These are phyloP conservation scores for Macrocybe gigantea DNA, from an alignment of 768 basidiomycete species.

Conservation along the genomic window DNA sequence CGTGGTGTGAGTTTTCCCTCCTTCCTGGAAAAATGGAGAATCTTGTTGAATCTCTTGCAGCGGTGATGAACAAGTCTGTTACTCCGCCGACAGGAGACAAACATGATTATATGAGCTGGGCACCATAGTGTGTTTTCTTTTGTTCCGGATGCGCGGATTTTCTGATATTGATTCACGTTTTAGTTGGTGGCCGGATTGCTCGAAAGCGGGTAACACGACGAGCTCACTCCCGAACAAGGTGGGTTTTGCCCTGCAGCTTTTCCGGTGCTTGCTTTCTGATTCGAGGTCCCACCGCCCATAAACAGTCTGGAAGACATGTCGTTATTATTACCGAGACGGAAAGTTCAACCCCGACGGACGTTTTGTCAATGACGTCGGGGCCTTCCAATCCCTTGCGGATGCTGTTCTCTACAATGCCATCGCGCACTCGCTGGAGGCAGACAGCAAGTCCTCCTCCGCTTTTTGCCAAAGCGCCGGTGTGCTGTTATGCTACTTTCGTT, in stretches of 20 bases:
- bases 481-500: conserved; percentile 3
- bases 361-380: conserved; percentile 47
- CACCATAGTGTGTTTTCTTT: conserved; percentile 48
- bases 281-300: not conserved
- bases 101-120: conserved; percentile 67
- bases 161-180: not conserved
- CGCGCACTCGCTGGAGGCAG: conserved; percentile 42
- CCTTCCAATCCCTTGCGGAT: conserved; percentile 50
- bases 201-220: conserved; percentile 53
- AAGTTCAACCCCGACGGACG: conserved; percentile 61
- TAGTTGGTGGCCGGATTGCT: conserved; percentile 64
- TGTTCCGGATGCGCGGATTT: not conserved
- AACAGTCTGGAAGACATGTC: conserved; percentile 53
- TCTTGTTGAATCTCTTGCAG: conserved; percentile 20
- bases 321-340: conserved; percentile 52
- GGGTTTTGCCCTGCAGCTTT: conserved; percentile 5
- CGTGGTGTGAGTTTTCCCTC: conserved; percentile 43
- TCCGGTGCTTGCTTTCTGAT: not conserved
- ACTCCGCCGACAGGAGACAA: conserved; percentile 45
- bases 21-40: not conserved
- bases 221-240: conserved; percentile 48
- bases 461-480: conserved; percentile 39
- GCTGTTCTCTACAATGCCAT: conserved; percentile 58
- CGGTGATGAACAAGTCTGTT: conserved; percentile 42
- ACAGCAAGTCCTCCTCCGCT: conserved; percentile 17